These are phyloP conservation scores for Botrytis cinerea DNA, from an alignment of 2,329 filamentous ascomycete species.

Conservation along the genomic window DNA sequence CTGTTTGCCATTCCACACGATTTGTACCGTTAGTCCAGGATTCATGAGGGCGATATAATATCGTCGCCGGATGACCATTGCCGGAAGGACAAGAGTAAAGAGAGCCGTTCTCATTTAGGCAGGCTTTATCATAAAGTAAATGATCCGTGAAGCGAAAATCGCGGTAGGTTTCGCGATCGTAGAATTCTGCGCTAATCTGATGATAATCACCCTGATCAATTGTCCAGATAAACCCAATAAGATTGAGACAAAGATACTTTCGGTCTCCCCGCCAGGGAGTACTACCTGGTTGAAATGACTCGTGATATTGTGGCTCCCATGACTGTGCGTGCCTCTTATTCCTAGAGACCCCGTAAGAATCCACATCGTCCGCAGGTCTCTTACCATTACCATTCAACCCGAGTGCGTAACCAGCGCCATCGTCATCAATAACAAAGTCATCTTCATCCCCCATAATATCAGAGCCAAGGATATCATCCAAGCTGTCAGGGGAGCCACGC, in stretches of 20 bases:
- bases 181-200: constrained; percentile 96
- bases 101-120: constrained; percentile 79
- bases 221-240: constrained; percentile 95
- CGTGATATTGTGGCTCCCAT: constrained; percentile 68
- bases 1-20: constrained; percentile 84
- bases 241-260: constrained; percentile 88
- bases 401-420: constrained; percentile 84
- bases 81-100: constrained; percentile 80
- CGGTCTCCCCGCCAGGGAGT: constrained; percentile 95
- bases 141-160: constrained; percentile 98
- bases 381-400: constrained; percentile 64
- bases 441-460: constrained; percentile 55
- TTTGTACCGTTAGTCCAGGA: constrained; percentile 82
- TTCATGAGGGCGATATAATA: constrained; percentile 98
- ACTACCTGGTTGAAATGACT: constrained; percentile 87
- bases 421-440: constrained; percentile 92
- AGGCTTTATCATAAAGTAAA: constrained; percentile 94
- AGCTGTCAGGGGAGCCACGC: constrained; percentile 68
- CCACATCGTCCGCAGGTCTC: constrained; percentile 52
- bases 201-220: constrained; percentile 92
- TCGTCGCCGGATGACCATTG: constrained; percentile 66
- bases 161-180: constrained; percentile 86
- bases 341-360: constrained; percentile 43
- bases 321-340: constrained; percentile 44
- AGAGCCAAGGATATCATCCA: constrained; percentile 78